Evolutionary conservation across 169 alveolate genomes (phyloP).

Genomic region (Perkinsus chesapeaki): DNA sequence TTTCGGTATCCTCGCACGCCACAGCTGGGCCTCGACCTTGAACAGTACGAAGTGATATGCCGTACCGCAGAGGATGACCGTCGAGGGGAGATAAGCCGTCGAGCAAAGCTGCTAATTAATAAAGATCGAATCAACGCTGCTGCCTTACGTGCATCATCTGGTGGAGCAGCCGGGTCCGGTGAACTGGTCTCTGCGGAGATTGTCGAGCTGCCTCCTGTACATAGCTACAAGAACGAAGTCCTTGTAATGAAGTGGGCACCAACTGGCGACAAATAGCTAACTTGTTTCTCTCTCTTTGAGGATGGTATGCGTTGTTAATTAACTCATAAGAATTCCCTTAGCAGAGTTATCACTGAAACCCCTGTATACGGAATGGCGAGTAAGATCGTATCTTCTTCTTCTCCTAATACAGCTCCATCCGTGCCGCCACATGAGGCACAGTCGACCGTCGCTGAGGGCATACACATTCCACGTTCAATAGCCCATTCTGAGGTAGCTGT

Average conservation of each 20-base stretch:
- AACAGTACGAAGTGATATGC: background rate
- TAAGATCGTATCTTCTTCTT: background rate
- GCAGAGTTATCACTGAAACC: background rate
- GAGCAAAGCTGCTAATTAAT: background rate
- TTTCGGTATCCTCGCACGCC: background rate
- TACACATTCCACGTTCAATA: background rate
- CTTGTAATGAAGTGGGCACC: background rate
- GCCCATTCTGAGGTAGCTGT: background rate
- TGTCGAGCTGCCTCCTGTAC: background rate
- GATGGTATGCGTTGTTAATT: background rate
- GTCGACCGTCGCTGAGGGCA: background rate
- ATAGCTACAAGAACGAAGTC: background rate
- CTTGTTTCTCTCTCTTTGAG: background rate
- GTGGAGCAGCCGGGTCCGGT: background rate
- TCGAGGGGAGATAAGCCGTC: background rate
- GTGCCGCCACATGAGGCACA: background rate
- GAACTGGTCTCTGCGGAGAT: background rate
- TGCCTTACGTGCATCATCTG: background rate
- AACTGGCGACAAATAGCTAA: background rate
- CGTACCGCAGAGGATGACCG: background rate
- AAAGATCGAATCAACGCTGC: background rate
- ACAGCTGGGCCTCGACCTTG: background rate
- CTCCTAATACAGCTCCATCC: background rate
- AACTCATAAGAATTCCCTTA: too few species aligned
- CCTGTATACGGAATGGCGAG: background rate